Evolutionary conservation across 2,329 filamentous ascomycete species (phyloP).

Genomic region (Karstenula rhodostoma): DNA sequence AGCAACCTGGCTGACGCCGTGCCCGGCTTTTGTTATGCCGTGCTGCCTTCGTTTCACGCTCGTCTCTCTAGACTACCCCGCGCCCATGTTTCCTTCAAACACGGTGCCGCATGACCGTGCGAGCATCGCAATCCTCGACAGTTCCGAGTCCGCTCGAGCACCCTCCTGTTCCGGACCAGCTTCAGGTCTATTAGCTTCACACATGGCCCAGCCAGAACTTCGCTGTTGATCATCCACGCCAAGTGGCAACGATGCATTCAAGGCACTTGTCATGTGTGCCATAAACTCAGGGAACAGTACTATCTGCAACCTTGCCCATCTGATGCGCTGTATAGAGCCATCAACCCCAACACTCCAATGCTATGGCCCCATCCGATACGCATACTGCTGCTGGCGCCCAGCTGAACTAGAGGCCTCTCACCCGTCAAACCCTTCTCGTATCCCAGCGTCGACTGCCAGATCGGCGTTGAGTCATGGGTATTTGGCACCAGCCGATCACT

Average conservation of each 20-base stretch:
- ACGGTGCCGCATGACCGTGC: too few species aligned
- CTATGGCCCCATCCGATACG: neutral
- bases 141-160: too few species aligned
- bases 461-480: slow-evolving; percentile 5
- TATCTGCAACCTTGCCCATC: neutral
- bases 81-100: too few species aligned
- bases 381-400: neutral
- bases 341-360: neutral
- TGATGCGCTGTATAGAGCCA: neutral
- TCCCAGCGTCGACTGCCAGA: slow-evolving; percentile 14
- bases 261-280: neutral
- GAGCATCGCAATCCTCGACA: too few species aligned
- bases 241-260: neutral
- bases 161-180: too few species aligned
- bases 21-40: neutral
- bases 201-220: too few species aligned
- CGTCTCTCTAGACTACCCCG: too few species aligned
- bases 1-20: neutral
- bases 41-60: too few species aligned
- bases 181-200: too few species aligned
- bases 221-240: too few species aligned
- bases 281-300: neutral
- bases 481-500: slow-evolving; percentile 10
- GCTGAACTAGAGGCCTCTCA: neutral
- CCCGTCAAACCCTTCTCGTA: slow-evolving; percentile 11